phyloP scores from a whole-genome alignment of 768 basidiomycete genomes.

The Pleurotus ostreatus region DNA sequence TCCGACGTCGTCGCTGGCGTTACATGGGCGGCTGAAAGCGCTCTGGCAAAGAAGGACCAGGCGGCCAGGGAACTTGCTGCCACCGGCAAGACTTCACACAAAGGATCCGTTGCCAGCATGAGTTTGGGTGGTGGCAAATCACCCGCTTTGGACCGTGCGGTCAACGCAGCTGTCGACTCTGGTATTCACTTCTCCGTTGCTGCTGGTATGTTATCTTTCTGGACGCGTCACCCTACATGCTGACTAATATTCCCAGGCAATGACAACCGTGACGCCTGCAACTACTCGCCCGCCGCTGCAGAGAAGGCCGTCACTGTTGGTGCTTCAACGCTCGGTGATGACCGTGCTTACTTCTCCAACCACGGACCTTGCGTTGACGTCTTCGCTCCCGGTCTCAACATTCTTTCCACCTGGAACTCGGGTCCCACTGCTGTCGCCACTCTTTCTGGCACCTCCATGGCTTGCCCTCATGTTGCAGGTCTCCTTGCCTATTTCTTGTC shows the following conservation, averaged over 20 bases:
- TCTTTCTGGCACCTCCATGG: conserved; percentile 92
- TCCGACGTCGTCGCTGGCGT: conserved; percentile 91
- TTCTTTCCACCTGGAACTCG: conserved; percentile 83
- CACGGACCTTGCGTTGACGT: conserved; percentile 87
- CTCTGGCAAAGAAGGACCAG: conserved; percentile 49
- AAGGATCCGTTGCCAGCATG: conserved; percentile 97
- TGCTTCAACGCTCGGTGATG: conserved; percentile 78
- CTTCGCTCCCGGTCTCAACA: conserved; percentile 90
- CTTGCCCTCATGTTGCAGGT: conserved; percentile 89
- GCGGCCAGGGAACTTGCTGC: conserved; percentile 62
- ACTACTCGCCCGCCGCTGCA: conserved; percentile 88
- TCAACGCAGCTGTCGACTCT: conserved; percentile 75
- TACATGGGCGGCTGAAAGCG: conserved; percentile 61
- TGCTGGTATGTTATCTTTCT: conserved; percentile 63
- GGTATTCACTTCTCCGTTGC: conserved; percentile 98
- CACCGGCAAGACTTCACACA: conserved; percentile 80
- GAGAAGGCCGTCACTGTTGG: conserved; percentile 92
- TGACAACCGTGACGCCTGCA: conserved; percentile 86
- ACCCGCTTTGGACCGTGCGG: conserved; percentile 73
- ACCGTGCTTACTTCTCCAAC: conserved; percentile 93
- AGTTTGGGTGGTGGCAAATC: conserved; percentile 95
- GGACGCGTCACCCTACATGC: not conserved
- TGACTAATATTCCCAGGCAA: conserved; percentile 44
- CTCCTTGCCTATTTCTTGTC: conserved; percentile 90
- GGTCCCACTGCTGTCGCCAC: conserved; percentile 58